phyloP scores from a whole-genome alignment of 441 rosid genomes.

The Pelargonium citronellum region DNA sequence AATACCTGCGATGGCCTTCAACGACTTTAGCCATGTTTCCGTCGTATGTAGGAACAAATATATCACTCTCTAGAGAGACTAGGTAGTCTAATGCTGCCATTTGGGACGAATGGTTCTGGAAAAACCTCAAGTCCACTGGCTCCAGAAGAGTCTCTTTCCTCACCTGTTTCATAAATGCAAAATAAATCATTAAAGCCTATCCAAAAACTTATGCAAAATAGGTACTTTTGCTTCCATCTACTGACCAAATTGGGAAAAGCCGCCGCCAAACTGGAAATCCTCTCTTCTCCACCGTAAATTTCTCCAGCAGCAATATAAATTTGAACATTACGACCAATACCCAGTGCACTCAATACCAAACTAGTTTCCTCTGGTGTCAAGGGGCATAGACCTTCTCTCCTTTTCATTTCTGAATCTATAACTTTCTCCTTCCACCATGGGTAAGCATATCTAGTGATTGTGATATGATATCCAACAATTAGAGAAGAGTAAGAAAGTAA shows the following conservation, averaged over 20 bases:
- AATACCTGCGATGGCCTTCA: constrained; percentile 74
- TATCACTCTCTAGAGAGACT: constrained; percentile 62
- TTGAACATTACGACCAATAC: constrained; percentile 57
- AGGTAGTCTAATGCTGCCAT: constrained; percentile 76
- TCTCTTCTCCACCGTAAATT: constrained; percentile 56
- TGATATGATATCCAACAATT: neutral
- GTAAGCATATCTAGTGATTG: constrained; percentile 48
- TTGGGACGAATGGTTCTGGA: constrained; percentile 69
- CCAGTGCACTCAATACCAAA: constrained; percentile 44
- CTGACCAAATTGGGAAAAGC: constrained; percentile 28
- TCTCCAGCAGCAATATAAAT: constrained; percentile 74
- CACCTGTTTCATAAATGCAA: constrained; percentile 36
- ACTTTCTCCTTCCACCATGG: constrained; percentile 79
- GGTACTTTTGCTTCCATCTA: constrained; percentile 8
- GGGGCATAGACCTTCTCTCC: constrained; percentile 65
- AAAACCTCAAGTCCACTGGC: constrained; percentile 46
- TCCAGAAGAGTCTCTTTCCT: constrained; percentile 55
- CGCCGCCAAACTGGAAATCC: constrained; percentile 18
- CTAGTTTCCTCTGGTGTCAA: constrained; percentile 72
- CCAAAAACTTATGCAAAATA: no score
- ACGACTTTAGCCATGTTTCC: constrained; percentile 81
- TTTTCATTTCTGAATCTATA: constrained; percentile 52
- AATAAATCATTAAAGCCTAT: no score
- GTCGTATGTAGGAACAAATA: constrained; percentile 63
- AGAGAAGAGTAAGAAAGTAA: neutral